Evolutionary conservation across 2,329 filamentous ascomycete genomes (phyloP).

Genomic region (Hypomyces rosellus): DNA sequence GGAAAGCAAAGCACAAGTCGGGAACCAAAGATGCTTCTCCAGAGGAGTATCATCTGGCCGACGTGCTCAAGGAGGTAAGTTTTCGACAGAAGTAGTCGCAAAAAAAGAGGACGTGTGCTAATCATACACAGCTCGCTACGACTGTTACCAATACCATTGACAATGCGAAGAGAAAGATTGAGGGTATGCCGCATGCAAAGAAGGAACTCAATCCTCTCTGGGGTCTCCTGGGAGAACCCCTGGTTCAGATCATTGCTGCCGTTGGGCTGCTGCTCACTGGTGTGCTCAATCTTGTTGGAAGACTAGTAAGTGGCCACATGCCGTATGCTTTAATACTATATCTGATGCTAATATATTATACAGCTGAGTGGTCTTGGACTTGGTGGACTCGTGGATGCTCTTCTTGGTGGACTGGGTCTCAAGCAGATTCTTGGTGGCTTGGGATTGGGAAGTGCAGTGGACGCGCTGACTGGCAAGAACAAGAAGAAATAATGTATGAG

Average conservation of each 20-base stretch:
- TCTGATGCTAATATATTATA: neutral
- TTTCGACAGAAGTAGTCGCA: neutral
- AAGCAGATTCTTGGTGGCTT: slow-evolving; percentile 69
- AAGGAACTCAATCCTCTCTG: slow-evolving; percentile 90
- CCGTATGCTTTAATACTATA: no score
- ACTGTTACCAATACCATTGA: slow-evolving; percentile 80
- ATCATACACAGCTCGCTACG: slow-evolving; percentile 54
- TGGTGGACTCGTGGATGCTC: slow-evolving; percentile 70
- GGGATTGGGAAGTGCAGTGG: slow-evolving; percentile 50
- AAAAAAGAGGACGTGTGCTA: no score
- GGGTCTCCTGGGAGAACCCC: slow-evolving; percentile 72
- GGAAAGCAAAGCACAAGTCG: slow-evolving; percentile 76
- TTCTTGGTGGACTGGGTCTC: slow-evolving; percentile 71
- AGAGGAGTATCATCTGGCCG: slow-evolving; percentile 79
- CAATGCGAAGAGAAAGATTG: slow-evolving; percentile 79
- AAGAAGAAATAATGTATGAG: slow-evolving; percentile 22
- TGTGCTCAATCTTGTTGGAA: slow-evolving; percentile 78
- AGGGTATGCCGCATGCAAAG: slow-evolving; percentile 90
- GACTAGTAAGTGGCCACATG: slow-evolving; percentile 44
- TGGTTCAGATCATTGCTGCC: slow-evolving; percentile 88
- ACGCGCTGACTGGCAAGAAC: slow-evolving; percentile 39
- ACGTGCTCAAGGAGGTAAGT: slow-evolving; percentile 67
- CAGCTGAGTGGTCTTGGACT: slow-evolving; percentile 71
- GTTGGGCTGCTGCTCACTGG: slow-evolving; percentile 78
- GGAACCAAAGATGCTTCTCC: slow-evolving; percentile 58